Conservation (phyloP, 352 stramenopile species). For the Phytophthora pseudosyringae region DNA sequence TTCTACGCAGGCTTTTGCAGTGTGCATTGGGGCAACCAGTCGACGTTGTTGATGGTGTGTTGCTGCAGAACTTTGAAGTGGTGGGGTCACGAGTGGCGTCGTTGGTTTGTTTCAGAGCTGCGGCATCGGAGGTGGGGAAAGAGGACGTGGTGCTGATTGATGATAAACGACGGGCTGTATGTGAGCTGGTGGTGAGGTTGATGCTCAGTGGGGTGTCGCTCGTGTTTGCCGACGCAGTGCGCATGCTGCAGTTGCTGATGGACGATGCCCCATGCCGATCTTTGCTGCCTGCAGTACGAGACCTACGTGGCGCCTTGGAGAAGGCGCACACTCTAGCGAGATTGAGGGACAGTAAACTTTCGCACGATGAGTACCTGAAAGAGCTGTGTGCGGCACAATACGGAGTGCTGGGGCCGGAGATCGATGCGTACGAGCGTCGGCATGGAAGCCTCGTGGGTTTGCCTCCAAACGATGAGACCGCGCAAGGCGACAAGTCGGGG, state of each 20-base stretch:
- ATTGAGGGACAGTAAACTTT: slow-evolving; percentile 42
- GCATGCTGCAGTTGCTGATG: slow-evolving; percentile 69
- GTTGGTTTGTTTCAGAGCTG: slow-evolving; percentile 33
- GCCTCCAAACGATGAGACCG: slow-evolving; percentile 28
- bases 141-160: neutral
- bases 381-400: slow-evolving; percentile 52
- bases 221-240: slow-evolving; percentile 62
- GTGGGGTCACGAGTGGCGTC: slow-evolving; percentile 31
- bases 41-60: slow-evolving; percentile 1
- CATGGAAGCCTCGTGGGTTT: slow-evolving; percentile 66
- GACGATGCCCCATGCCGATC: slow-evolving; percentile 36
- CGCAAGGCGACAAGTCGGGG: neutral
- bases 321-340: slow-evolving; percentile 48
- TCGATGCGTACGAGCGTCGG: slow-evolving; percentile 56
- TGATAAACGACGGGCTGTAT: slow-evolving; percentile 29
- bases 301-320: slow-evolving; percentile 68
- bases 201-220: slow-evolving; percentile 60
- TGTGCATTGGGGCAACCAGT: slow-evolving; percentile 42
- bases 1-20: slow-evolving; percentile 58
- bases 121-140: slow-evolving; percentile 1
- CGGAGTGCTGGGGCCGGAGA: slow-evolving; percentile 45
- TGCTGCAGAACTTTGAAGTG: slow-evolving; percentile 27
- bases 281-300: slow-evolving; percentile 39
- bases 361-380: slow-evolving; percentile 52
- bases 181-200: slow-evolving; percentile 57